Percentiles rank a stretch among this genome's conserved stretches.
These are phyloP conservation scores for Rhizophagus clarus DNA, from an alignment of 192 early-diverging fungal genomes.

Conservation along the genomic window DNA sequence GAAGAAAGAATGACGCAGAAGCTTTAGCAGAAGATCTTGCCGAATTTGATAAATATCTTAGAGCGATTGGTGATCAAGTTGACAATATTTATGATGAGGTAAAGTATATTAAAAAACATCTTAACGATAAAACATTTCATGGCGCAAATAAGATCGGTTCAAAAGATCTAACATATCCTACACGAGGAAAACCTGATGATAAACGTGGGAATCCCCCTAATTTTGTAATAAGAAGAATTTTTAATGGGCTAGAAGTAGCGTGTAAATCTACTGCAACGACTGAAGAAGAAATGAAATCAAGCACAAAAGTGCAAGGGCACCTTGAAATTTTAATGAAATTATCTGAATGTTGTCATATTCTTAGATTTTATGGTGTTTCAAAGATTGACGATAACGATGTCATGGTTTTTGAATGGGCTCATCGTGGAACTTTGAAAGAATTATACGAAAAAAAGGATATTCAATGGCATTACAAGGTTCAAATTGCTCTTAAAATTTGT, in stretches of 20 bases:
- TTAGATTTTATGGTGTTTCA: conserved; percentile 25
- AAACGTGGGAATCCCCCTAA: no score
- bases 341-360: conserved; percentile 3
- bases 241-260: no score
- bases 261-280: not conserved
- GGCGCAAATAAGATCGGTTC: no score
- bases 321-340: conserved; percentile 13
- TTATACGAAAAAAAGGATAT: not conserved
- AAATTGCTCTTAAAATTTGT: conserved; percentile 23
- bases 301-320: not conserved
- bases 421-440: conserved; percentile 9
- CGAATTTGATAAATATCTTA: not conserved
- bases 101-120: no score
- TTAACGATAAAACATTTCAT: not conserved
- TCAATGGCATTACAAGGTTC: conserved; percentile 5
- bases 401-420: conserved; percentile 25
- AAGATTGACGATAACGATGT: not conserved
- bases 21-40: not conserved
- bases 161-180: no score
- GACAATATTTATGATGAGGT: no score
- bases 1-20: not conserved
- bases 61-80: no score
- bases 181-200: no score
- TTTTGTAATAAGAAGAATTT: no score
- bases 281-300: not conserved